These are phyloP conservation scores for Plasmopara viticola DNA, from an alignment of 352 stramenopile genomes.

Conservation along the genomic window DNA sequence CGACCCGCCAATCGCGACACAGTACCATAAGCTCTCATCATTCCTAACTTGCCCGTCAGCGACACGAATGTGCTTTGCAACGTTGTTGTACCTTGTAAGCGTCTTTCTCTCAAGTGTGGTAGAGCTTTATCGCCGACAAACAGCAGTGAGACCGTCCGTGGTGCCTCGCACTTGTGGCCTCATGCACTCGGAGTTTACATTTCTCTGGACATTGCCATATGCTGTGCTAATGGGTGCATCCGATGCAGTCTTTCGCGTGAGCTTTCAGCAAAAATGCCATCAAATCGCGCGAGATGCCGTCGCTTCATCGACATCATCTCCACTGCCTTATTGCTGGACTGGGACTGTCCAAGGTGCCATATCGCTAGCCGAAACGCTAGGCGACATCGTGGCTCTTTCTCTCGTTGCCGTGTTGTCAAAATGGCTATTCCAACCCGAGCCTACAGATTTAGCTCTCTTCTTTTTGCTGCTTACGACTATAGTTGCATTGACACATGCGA, in stretches of 20 bases:
- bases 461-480: conserved; percentile 58
- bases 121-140: conserved; percentile 66
- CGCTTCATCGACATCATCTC: conserved; percentile 4
- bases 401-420: conserved; percentile 43
- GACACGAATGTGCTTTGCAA: conserved; percentile 42
- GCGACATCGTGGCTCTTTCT: conserved; percentile 42
- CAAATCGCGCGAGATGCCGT: conserved; percentile 21
- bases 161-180: conserved; percentile 18
- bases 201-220: conserved; percentile 53
- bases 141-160: conserved; percentile 10
- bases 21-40: too few relatives aligned
- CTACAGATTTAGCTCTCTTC: conserved; percentile 55
- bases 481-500: conserved; percentile 44
- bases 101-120: conserved; percentile 72
- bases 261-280: conserved; percentile 50
- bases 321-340: conserved; percentile 24
- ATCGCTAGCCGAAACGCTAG: conserved; percentile 47
- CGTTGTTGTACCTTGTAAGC: conserved; percentile 49
- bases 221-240: conserved; percentile 45
- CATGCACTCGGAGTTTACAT: conserved; percentile 36
- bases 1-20: not conserved
- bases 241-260: conserved; percentile 60
- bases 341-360: conserved; percentile 40
- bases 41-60: conserved; percentile 9
- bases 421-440: conserved; percentile 50